These are phyloP conservation scores for Cephaloascus albidus DNA, from an alignment of 805 yeast genomes.

Conservation along the genomic window DNA sequence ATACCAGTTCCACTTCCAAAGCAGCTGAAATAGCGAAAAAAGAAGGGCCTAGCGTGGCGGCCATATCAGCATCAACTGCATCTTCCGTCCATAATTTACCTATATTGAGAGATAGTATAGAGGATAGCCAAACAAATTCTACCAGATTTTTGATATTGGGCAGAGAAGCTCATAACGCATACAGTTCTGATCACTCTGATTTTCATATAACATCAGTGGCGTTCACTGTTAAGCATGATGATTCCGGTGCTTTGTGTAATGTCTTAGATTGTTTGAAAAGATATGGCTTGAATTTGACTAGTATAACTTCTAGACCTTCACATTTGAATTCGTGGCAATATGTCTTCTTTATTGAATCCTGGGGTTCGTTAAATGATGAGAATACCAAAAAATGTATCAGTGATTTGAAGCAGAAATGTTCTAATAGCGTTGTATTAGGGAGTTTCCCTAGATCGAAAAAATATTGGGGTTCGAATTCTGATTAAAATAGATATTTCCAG, in stretches of 20 bases:
- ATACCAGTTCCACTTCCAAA: constrained; percentile 71
- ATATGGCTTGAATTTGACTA: constrained; percentile 52
- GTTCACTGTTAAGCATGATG: constrained; percentile 53
- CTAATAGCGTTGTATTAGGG: constrained; percentile 52
- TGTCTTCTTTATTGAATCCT: constrained; percentile 69
- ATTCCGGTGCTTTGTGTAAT: constrained; percentile 67
- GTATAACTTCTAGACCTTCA: constrained; percentile 75
- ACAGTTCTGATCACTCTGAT: constrained; percentile 3
- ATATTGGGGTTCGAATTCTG: constrained; percentile 23
- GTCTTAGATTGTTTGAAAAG: constrained; percentile 50
- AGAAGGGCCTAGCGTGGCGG: constrained; percentile 39
- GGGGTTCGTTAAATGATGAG: constrained; percentile 27
- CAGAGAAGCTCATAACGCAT: constrained; percentile 8
- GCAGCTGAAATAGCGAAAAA: constrained; percentile 63
- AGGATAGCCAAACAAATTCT: constrained; percentile 68
- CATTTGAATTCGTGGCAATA: constrained; percentile 65
- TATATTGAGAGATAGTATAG: constrained; percentile 46
- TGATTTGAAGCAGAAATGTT: constrained; percentile 33
- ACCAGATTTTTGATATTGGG: constrained; percentile 77
- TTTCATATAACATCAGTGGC: constrained; percentile 44
- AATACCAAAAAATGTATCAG: constrained; percentile 22
- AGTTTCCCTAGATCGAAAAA: constrained; percentile 36
- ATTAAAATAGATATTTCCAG: too few species aligned
- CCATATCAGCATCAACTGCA: constrained; percentile 68
- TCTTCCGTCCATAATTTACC: constrained; percentile 50